Conservation (phyloP, 2,329 filamentous ascomycete genomes). For the Hymenoscyphus infarciens region DNA sequence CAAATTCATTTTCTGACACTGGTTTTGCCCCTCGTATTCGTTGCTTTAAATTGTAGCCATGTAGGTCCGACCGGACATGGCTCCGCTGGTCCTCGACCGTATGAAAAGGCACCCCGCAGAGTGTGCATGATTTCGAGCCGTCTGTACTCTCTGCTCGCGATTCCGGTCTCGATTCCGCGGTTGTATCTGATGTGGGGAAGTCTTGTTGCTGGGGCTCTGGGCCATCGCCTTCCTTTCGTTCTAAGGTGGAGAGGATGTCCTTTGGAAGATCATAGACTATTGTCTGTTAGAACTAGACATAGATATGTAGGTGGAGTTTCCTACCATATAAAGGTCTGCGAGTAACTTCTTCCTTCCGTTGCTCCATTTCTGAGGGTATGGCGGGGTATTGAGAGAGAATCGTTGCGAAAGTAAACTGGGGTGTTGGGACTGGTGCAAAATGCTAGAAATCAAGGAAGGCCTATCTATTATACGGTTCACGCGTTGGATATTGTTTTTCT, state of each 20-base stretch:
- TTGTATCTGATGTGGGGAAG: slow-evolving; percentile 23
- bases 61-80: slow-evolving; percentile 86
- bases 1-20: slow-evolving; percentile 79
- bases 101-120: slow-evolving; percentile 71
- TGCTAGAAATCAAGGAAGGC: not conserved
- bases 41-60: slow-evolving; percentile 92
- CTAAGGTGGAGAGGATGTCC: slow-evolving; percentile 37
- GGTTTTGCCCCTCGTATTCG: slow-evolving; percentile 71
- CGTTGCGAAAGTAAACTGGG: not conserved
- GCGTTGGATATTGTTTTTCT: not conserved
- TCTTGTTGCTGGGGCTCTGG: slow-evolving; percentile 26
- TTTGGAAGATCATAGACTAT: slow-evolving; percentile 36
- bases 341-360: slow-evolving; percentile 38
- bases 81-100: slow-evolving; percentile 76
- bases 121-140: slow-evolving; percentile 71
- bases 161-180: slow-evolving; percentile 38
- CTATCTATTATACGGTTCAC: not conserved
- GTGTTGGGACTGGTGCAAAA: not conserved
- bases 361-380: slow-evolving; percentile 27
- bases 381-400: not conserved
- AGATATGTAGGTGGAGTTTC: slow-evolving; percentile 5
- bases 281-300: slow-evolving; percentile 15
- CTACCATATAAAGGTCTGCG: slow-evolving; percentile 40
- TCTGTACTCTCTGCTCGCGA: slow-evolving; percentile 41
- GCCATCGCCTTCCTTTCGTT: slow-evolving; percentile 31